phyloP scores from a whole-genome alignment of 2,329 filamentous ascomycete species.

The Neodidymelliopsis sp. region DNA sequence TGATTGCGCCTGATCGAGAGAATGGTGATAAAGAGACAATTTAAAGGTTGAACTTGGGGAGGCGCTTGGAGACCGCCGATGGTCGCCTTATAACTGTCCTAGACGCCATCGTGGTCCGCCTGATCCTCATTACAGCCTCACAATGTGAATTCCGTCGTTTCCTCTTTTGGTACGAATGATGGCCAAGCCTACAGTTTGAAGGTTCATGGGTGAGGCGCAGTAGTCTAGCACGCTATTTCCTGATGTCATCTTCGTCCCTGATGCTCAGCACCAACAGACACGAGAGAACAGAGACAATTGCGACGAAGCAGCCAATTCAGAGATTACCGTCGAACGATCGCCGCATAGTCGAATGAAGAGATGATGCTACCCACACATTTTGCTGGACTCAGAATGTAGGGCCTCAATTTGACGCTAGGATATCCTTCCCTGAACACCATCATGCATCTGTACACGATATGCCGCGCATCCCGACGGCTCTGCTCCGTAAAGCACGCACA shows the following conservation, averaged over 20 bases:
- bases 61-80: not conserved
- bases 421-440: conserved; percentile 3
- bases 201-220: not conserved
- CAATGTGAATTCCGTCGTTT: not conserved
- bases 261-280: not conserved
- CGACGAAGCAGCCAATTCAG: no score
- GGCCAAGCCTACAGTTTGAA: conserved; percentile 5
- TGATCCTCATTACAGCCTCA: not conserved
- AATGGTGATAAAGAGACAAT: not conserved
- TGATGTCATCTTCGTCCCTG: conserved; percentile 3
- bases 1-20: not conserved
- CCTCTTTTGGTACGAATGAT: not conserved
- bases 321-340: no score
- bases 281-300: no score
- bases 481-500: conserved; percentile 62
- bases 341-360: no score
- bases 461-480: conserved; percentile 67
- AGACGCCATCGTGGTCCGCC: not conserved
- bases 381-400: no score
- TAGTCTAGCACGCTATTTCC: not conserved
- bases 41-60: not conserved
- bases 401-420: no score
- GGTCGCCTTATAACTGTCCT: conserved; percentile 2
- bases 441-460: conserved; percentile 31
- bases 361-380: no score